These are phyloP conservation scores for Crithidia thermophila DNA, from an alignment of 208 protist species.

Conservation along the genomic window DNA sequence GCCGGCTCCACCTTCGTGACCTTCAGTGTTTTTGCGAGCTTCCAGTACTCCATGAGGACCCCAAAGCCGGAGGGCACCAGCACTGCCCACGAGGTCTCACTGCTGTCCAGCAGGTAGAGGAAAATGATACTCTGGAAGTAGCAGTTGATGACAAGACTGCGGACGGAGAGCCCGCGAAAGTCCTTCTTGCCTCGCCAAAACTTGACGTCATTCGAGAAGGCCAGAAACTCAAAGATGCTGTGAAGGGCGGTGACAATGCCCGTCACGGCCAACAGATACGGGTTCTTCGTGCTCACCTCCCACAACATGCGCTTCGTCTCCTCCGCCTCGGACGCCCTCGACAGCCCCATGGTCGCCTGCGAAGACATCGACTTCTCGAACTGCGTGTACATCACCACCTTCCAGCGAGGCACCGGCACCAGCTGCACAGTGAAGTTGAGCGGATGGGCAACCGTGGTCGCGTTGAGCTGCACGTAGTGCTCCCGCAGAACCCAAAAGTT, in stretches of 20 bases:
- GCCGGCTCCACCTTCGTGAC: conserved; percentile 21
- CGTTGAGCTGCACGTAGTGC: conserved; percentile 82
- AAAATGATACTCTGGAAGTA: conserved; percentile 97
- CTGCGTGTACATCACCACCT: conserved; percentile 76
- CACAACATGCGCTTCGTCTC: conserved; percentile 95
- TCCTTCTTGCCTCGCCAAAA: conserved; percentile 92
- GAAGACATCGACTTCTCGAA: conserved; percentile 80
- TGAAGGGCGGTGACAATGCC: conserved; percentile 96
- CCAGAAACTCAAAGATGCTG: conserved; percentile 98
- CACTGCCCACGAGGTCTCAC: conserved; percentile 95
- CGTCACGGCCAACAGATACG: conserved; percentile 94
- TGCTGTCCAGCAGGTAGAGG: conserved; percentile 97
- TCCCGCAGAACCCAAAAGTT: conserved; percentile 95
- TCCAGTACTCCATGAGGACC: conserved; percentile 97
- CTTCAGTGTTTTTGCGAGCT: conserved; percentile 88
- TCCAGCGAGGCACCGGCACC: conserved; percentile 54
- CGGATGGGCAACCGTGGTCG: conserved; percentile 47
- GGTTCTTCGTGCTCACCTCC: conserved; percentile 91
- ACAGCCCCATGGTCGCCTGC: conserved; percentile 72
- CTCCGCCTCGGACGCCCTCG: conserved; percentile 54
- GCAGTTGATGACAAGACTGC: conserved; percentile 94
- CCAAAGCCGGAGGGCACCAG: conserved; percentile 88
- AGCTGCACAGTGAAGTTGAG: conserved; percentile 67
- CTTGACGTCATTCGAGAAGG: conserved; percentile 97
- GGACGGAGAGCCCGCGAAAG: conserved; percentile 96